Conservation (phyloP, 2,329 filamentous ascomycete genomes). For the Immersiporthe knoxdaviesiana region DNA sequence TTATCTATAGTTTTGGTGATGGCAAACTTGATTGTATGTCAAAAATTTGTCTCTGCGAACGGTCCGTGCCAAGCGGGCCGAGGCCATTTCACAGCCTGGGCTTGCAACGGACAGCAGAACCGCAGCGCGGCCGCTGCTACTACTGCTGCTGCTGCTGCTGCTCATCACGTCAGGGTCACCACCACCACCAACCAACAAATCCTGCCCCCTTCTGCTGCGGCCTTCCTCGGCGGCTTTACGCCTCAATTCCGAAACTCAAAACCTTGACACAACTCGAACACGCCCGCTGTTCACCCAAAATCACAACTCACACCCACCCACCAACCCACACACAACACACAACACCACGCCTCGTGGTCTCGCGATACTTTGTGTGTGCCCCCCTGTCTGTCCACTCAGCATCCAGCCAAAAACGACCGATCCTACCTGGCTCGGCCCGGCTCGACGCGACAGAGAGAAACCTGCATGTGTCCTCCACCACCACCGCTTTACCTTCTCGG, state of each 20-base stretch:
- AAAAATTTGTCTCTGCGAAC: too few species aligned
- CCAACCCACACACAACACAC: neutral
- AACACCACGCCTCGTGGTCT: neutral
- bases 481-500: neutral
- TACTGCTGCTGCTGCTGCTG: neutral
- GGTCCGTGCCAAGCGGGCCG: too few species aligned
- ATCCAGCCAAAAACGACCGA: neutral
- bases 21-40: too few species aligned
- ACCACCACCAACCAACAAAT: neutral
- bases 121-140: too few species aligned
- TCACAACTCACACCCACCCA: neutral
- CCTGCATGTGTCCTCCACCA: neutral
- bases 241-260: neutral
- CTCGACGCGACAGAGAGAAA: conserved; percentile 2
- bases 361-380: neutral
- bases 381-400: neutral
- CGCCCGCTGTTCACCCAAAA: neutral
- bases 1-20: too few species aligned
- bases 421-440: neutral
- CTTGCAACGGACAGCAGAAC: too few species aligned
- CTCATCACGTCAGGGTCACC: neutral
- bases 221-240: neutral
- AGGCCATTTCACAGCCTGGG: too few species aligned
- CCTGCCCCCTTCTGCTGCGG: neutral
- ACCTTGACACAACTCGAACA: neutral